These are phyloP conservation scores for Leptographium procerum DNA, from an alignment of 2,329 filamentous ascomycete genomes.

Conservation along the genomic window DNA sequence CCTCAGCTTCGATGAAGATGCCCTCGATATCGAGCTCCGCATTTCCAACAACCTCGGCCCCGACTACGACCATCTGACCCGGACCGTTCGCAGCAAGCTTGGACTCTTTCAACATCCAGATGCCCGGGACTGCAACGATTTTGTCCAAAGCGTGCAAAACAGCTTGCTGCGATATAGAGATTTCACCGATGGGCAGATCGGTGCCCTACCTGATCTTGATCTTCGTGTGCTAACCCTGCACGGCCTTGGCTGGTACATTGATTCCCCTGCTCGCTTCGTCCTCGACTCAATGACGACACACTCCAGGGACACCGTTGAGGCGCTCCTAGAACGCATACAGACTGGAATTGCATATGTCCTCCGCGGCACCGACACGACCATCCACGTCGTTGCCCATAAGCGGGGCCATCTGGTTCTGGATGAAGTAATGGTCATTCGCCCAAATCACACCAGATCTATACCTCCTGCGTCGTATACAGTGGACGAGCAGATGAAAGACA, in stretches of 20 bases:
- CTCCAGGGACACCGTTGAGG: constrained; percentile 32
- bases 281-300: constrained; percentile 30
- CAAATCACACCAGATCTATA: constrained; percentile 18
- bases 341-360: constrained; percentile 38
- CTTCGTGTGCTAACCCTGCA: constrained; percentile 35
- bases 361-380: constrained; percentile 31
- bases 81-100: constrained; percentile 30
- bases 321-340: constrained; percentile 39
- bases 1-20: constrained; percentile 29
- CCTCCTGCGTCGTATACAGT: constrained; percentile 21
- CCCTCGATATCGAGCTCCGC: constrained; percentile 33
- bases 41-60: constrained; percentile 40
- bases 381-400: constrained; percentile 38
- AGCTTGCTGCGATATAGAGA: constrained; percentile 26
- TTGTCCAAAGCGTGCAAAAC: constrained; percentile 27
- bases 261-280: constrained; percentile 33
- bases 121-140: constrained; percentile 31
- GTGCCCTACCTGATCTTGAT: constrained; percentile 34
- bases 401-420: constrained; percentile 42
- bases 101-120: constrained; percentile 33
- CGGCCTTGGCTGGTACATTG: constrained; percentile 32
- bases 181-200: constrained; percentile 28
- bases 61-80: constrained; percentile 30
- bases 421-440: constrained; percentile 31
- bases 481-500: constrained; percentile 24